These are phyloP conservation scores for Murraya koenigii DNA, from an alignment of 345 rosid species.

Conservation along the genomic window DNA sequence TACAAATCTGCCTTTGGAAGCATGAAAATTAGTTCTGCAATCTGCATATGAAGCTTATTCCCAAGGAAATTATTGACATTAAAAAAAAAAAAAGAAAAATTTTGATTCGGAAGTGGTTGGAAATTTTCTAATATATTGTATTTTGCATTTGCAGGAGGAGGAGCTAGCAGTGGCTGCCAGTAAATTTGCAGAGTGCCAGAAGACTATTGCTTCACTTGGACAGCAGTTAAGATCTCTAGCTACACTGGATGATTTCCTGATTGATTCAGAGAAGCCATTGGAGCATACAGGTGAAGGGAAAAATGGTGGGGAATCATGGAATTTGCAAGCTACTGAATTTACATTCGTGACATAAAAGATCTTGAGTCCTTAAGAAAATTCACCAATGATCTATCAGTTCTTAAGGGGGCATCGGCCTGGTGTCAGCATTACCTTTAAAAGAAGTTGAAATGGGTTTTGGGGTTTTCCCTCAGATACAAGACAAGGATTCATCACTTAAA, in stretches of 20 bases:
- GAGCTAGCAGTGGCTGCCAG: conserved; percentile 68
- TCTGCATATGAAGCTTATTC: neutral
- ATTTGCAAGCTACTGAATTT: conserved; percentile 10
- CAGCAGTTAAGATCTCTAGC: conserved; percentile 62
- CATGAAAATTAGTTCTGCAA: neutral
- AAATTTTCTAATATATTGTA: neutral
- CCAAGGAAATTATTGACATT: neutral
- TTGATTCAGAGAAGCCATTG: conserved; percentile 32
- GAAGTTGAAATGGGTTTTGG: conserved; percentile 24
- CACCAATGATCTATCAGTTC: neutral
- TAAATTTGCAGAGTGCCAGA: conserved; percentile 82
- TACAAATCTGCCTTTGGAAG: neutral
- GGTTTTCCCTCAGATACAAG: conserved; percentile 20
- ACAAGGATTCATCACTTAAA: conserved; percentile 8
- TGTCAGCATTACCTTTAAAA: conserved; percentile 13
- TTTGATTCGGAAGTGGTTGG: neutral
- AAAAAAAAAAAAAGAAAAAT: no score
- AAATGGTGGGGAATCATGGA: conserved; percentile 16
- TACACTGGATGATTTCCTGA: conserved; percentile 52
- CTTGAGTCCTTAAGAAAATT: conserved; percentile 9
- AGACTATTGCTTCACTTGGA: conserved; percentile 73
- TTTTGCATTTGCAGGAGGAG: conserved; percentile 45
- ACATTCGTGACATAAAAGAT: conserved; percentile 12
- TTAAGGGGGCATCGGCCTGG: conserved; percentile 2
- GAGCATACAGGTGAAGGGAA: conserved; percentile 17